Percentiles rank a stretch among this genome's conserved stretches.
Conservation (phyloP, 306 rosid genomes). For the Delonix regia region DNA sequence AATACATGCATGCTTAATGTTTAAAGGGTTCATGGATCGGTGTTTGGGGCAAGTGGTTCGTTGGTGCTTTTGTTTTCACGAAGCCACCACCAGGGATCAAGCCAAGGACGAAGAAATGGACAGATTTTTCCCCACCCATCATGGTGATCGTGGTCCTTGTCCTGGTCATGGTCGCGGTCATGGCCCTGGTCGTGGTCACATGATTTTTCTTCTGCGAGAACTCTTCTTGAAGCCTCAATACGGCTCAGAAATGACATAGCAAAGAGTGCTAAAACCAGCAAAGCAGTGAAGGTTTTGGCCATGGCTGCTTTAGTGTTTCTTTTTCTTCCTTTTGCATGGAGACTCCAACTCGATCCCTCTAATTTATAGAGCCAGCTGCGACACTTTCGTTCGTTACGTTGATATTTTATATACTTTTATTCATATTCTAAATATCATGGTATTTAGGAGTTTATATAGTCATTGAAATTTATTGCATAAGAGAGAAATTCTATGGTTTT, state of each 20-base stretch:
- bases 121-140: background rate
- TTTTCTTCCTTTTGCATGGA: background rate
- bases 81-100: constrained; percentile 13
- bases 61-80: background rate
- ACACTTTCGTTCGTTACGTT: background rate
- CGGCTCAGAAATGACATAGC: background rate
- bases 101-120: constrained; percentile 3
- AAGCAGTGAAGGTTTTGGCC: background rate
- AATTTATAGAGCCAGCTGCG: background rate
- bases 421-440: background rate
- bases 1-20: background rate
- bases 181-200: background rate
- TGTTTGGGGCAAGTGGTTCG: background rate
- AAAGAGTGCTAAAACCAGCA: constrained; percentile 3
- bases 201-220: background rate
- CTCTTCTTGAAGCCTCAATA: background rate
- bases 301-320: background rate
- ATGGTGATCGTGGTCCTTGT: background rate
- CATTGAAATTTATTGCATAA: background rate
- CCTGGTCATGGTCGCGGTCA: background rate
- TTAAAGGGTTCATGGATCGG: constrained; percentile 3
- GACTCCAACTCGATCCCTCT: background rate
- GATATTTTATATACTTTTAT: background rate
- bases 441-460: too few relatives aligned
- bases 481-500: background rate